phyloP scores from a whole-genome alignment of 2,329 filamentous ascomycete species.

The Trichoderma atrobrunneum region DNA sequence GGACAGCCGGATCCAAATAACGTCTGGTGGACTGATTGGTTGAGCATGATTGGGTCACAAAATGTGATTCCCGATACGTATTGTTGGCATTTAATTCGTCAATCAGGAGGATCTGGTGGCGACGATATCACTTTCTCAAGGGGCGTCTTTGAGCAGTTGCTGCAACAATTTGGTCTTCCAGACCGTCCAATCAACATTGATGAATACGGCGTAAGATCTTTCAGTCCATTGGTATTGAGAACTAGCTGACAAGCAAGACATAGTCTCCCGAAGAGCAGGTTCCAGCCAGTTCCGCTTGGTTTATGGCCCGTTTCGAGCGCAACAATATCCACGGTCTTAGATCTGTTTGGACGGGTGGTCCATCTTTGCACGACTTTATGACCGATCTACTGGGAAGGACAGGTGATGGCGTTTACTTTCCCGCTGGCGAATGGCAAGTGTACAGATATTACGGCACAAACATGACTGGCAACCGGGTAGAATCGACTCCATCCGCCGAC shows the following conservation, averaged over 20 bases:
- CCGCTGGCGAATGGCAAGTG: slow-evolving; percentile 16
- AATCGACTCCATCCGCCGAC: not conserved
- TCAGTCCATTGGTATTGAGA: no score
- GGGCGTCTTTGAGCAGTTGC: not conserved
- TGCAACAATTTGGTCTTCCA: slow-evolving; percentile 6
- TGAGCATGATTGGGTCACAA: not conserved
- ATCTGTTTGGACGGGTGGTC: slow-evolving; percentile 8
- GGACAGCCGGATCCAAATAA: slow-evolving; percentile 10
- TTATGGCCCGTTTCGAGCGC: slow-evolving; percentile 15
- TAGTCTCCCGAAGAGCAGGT: slow-evolving; percentile 16
- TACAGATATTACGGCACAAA: slow-evolving; percentile 15
- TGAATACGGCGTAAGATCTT: slow-evolving; percentile 7
- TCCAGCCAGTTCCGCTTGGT: slow-evolving; percentile 12
- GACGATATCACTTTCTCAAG: slow-evolving; percentile 9
- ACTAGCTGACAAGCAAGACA: not conserved
- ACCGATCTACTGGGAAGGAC: not conserved
- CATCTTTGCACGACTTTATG: slow-evolving; percentile 14
- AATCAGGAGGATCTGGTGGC: slow-evolving; percentile 4
- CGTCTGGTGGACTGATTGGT: slow-evolving; percentile 17
- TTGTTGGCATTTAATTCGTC: slow-evolving; percentile 14
- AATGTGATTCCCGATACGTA: slow-evolving; percentile 9
- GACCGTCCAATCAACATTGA: slow-evolving; percentile 8
- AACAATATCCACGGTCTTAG: slow-evolving; percentile 9
- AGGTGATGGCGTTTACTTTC: not conserved
- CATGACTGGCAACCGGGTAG: slow-evolving; percentile 13